A percentile compares a stretch with the other conserved stretches of the same genome.
Evolutionary conservation across 2,329 filamentous ascomycete genomes (phyloP).

Genomic region (Fusarium hostae): DNA sequence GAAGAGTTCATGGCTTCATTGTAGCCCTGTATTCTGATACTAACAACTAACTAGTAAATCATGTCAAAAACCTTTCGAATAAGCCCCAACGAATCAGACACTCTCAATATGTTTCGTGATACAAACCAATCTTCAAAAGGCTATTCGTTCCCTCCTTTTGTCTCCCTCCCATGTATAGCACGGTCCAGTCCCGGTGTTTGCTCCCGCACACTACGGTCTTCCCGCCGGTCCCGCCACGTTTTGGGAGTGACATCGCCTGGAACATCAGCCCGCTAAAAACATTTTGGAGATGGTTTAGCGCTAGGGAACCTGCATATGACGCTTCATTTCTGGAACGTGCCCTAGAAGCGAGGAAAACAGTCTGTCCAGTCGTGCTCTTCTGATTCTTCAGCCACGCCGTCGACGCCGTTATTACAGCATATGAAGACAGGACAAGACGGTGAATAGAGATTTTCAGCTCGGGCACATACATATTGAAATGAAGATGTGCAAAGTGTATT

Average conservation of each 20-base stretch:
- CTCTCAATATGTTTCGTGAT: constrained; percentile 1
- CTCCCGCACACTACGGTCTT: constrained; percentile 9
- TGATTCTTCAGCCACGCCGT: constrained; percentile 17
- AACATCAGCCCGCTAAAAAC: constrained; percentile 29
- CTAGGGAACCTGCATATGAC: constrained; percentile 22
- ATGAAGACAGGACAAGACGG: not conserved
- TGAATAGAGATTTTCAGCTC: not conserved
- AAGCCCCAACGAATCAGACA: constrained; percentile 4
- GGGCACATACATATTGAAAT: constrained; percentile 17
- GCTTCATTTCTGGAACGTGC: constrained; percentile 27
- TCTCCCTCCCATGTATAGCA: constrained; percentile 1
- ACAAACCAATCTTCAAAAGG: constrained; percentile 5
- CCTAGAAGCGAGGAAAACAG: not conserved
- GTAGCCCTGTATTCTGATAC: not conserved
- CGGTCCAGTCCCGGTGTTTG: constrained; percentile 20
- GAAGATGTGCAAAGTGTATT: not conserved
- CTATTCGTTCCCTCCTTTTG: not conserved
- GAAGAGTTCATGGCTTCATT: not conserved
- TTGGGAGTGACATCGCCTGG: constrained; percentile 16
- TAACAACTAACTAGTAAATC: not conserved
- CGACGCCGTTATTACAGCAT: not conserved
- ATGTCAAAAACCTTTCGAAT: not conserved
- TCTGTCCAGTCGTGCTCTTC: constrained; percentile 1
- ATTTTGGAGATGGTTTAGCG: constrained; percentile 22
- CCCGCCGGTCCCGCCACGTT: constrained; percentile 4